A percentile compares a stretch with the other conserved stretches of the same genome.
Conservation (phyloP, 257 asterid species). For the Nicotiana attenuata region DNA sequence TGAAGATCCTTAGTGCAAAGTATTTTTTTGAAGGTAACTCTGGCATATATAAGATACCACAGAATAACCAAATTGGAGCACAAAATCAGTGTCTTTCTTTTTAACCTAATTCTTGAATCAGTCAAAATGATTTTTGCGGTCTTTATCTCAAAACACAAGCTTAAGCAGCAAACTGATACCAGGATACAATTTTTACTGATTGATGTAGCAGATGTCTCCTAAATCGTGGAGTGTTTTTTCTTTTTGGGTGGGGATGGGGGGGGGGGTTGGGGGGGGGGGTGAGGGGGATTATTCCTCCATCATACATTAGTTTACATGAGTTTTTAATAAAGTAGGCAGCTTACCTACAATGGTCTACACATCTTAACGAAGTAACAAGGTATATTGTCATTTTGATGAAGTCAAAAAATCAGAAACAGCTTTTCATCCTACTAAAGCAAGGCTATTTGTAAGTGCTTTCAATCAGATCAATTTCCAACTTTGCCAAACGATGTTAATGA, state of each 20-base stretch:
- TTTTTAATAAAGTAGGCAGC: neutral
- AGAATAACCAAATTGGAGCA: neutral
- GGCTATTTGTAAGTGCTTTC: neutral
- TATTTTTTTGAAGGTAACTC: neutral
- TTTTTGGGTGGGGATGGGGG: too few species aligned
- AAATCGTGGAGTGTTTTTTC: neutral
- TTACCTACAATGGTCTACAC: neutral
- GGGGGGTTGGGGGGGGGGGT: too few species aligned
- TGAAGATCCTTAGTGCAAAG: neutral
- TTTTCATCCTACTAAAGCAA: neutral
- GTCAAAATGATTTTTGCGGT: neutral
- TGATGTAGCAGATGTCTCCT: neutral
- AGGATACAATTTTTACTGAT: neutral
- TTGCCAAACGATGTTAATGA: neutral
- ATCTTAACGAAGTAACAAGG: neutral
- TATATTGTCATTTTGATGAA: neutral
- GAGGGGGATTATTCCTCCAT: neutral
- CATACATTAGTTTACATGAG: neutral
- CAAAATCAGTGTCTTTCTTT: neutral
- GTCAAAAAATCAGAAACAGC: neutral
- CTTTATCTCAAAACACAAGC: neutral
- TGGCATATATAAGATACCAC: neutral
- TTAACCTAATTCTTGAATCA: neutral
- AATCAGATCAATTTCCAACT: neutral
- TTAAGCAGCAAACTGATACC: neutral